A percentile compares a stretch with the other conserved stretches of the same genome.
Evolutionary conservation across 805 yeast species (phyloP).

Genomic region (Scheffersomyces spartinae): DNA sequence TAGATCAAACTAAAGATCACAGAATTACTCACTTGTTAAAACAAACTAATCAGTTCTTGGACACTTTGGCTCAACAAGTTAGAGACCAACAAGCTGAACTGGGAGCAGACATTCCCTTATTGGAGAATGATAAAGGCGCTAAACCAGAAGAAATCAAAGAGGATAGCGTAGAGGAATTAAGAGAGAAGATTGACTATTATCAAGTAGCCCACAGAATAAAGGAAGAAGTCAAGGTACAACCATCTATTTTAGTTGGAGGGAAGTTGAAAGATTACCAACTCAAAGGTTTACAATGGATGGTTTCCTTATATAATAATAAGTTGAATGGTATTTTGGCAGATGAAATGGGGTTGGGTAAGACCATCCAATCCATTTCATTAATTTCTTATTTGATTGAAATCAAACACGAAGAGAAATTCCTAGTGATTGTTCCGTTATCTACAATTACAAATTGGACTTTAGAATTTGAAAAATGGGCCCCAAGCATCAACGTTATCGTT

Average conservation of each 20-base stretch:
- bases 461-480: conserved; percentile 86
- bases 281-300: conserved; percentile 60
- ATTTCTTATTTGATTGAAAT: conserved; percentile 59
- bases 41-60: conserved; percentile 71
- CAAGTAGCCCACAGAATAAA: conserved; percentile 70
- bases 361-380: conserved; percentile 69
- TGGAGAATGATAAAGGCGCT: conserved; percentile 15
- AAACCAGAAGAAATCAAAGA: conserved; percentile 20
- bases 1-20: conserved; percentile 80
- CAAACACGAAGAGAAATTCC: conserved; percentile 59
- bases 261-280: conserved; percentile 65
- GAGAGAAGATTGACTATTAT: conserved; percentile 66
- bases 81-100: conserved; percentile 57
- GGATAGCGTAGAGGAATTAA: conserved; percentile 22
- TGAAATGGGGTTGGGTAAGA: conserved; percentile 61
- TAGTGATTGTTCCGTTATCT: conserved; percentile 75
- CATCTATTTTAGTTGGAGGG: conserved; percentile 65
- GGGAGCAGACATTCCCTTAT: conserved; percentile 14
- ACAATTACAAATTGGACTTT: conserved; percentile 79
- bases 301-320: conserved; percentile 47
- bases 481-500: conserved; percentile 56
- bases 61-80: conserved; percentile 69
- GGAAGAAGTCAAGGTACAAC: conserved; percentile 58
- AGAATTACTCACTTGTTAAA: conserved; percentile 74
- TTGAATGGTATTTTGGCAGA: conserved; percentile 56